Base-by-base conservation (phyloP, 164 flowering plant genomes). In the Sextonia rubra region DNA sequence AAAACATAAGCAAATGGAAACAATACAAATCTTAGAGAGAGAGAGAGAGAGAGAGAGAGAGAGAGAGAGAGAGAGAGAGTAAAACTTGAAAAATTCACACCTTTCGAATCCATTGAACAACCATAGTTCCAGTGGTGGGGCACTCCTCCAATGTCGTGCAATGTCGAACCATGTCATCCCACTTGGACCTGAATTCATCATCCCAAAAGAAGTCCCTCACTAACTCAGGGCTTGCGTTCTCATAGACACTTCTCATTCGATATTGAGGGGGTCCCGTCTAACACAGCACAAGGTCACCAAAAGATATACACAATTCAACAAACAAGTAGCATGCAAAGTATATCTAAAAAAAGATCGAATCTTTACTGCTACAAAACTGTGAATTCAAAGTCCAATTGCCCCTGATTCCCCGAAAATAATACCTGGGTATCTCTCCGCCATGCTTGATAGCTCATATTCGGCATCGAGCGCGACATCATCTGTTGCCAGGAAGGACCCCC, bases 151-250 rank as follows among this genome's bases (percentile, higher is more conserved):
- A 69, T 12, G 79, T 83, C 37, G 48, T 12, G 61, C 84, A 80
- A 77, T 85, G 70, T 5, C 85, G 7, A 48, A 90, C 86, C 97
- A 90, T 91, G 73, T 85, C 85, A 77, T 91, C 97, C 97, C 97
- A 90, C 71, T 82, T 82, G 29, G 74, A 9, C 56, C 94, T 75
- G 63, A 83, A 89, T 23, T 87, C 90, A 82, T 91, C 93, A 75
- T 91, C 97, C 97, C 94, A 91, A 72, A 90, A 91, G 82, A 91
- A 91, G 75, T 90, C 94, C 69, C 93, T 83, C 73, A 91, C 78
- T 75, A 83, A 17, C 80, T 90, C 91, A 60, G 94, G 90, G n/a
- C 85, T 79, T 3, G 86, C 90, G 83, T 91, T 84, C 79, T 91
- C 93, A 80, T 79, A 85, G 1, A 90, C 74, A 0, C 90, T 91